Percentiles rank a stretch among this genome's conserved stretches.
These are phyloP conservation scores for Breynia disticha DNA, from an alignment of 441 rosid species.

Conservation along the genomic window DNA sequence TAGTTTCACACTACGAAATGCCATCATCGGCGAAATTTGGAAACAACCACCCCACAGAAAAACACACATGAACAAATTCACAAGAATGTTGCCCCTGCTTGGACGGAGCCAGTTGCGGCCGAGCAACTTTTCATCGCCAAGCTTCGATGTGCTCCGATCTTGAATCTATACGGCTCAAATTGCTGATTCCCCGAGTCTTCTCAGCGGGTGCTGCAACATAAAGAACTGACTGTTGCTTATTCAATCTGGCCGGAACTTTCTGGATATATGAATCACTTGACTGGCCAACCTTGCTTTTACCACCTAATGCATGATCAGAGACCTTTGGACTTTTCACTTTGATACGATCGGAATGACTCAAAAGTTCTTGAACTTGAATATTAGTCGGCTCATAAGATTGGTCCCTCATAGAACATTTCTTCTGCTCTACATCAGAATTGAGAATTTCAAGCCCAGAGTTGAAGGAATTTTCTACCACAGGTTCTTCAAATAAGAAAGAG, in stretches of 20 bases:
- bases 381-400: constrained; percentile 13
- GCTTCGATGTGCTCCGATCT: constrained; percentile 65
- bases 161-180: constrained; percentile 45
- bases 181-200: constrained; percentile 34
- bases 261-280: constrained; percentile 29
- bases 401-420: constrained; percentile 10
- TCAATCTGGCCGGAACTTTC: constrained; percentile 20
- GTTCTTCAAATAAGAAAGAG: constrained; percentile 30
- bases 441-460: constrained; percentile 15
- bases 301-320: constrained; percentile 14
- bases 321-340: constrained; percentile 15
- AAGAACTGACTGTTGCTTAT: constrained; percentile 25
- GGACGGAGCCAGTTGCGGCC: no score
- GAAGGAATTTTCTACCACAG: constrained; percentile 23
- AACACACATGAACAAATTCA: constrained; percentile 19
- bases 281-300: constrained; percentile 24
- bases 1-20: constrained; percentile 11
- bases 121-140: constrained; percentile 42
- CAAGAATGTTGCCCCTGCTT: neutral
- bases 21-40: constrained; percentile 13
- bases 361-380: constrained; percentile 10
- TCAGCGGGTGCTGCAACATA: constrained; percentile 21
- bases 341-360: constrained; percentile 17
- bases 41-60: constrained; percentile 18
- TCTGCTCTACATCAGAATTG: constrained; percentile 18